Base-by-base conservation (phyloP, 148 eudicot genomes). In the Fagopyrum tataricum region DNA sequence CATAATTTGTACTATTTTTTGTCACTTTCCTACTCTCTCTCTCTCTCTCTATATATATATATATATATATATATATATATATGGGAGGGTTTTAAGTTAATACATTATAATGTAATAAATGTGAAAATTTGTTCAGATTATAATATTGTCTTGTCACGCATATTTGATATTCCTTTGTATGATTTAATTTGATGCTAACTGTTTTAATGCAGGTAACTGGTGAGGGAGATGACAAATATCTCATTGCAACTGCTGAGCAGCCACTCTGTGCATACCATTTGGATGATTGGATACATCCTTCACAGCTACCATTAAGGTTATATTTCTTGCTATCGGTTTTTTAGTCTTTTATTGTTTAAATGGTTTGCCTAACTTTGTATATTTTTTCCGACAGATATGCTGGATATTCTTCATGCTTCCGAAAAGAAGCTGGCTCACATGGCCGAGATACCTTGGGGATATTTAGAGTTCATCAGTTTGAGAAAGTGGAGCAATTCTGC, bases 231-330 rank as follows among this genome's bases (percentile, higher is more conserved):
- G 98, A 94, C 80, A 91, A 94, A 70, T 94, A 94, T 86, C 79
- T 94, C 81, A 94, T 91, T 83, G 98, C 98, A 66, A 94, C 98
- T 4, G 93, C 96, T 74, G 98, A 94, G 78, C 98, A 94, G 77
- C 93, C 98, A 20, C 96, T 94, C 5, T 94, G 98, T 87, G 96
- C 96, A 26, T 91, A 85, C 84, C 98, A 94, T 82, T 40, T 91
- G 40, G 97, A 85, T 72, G 98, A 94, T 69, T 91, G 98, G 98
- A 85, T 94, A 75, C 93, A 91, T 80, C 96, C 96, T 39, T 75
- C 88, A 41, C 86, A 91, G 67, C 80, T 94, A 53, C 98, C 96
- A 14, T 37, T 87, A 74, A 91, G 97, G 98, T 94, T 49, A 51
- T 59, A 7, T 48, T 48, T 48, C 55, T 62, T 21, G 39, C 47